Percentiles rank a stretch among this genome's conserved stretches.
Conservation (phyloP, 768 basidiomycete genomes). For the Lactarius akahatsu region DNA sequence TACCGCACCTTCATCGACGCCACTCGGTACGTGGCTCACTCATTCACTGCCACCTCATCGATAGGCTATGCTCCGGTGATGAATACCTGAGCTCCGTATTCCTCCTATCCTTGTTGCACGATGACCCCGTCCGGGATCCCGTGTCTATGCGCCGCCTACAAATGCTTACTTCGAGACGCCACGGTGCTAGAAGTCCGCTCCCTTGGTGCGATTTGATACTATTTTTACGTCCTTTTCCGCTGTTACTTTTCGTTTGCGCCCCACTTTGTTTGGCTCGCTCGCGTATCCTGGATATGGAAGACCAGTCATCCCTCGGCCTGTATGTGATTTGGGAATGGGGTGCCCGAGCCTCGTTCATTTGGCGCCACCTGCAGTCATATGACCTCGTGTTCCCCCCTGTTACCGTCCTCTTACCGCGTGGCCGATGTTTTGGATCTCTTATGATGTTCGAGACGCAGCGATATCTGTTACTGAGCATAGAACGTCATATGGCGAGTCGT, state of each 20-base stretch:
- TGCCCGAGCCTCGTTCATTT: background rate
- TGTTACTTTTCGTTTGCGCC: background rate
- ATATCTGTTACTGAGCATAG: slow-evolving; percentile 3
- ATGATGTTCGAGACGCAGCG: slow-evolving; percentile 21
- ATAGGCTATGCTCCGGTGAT: slow-evolving; percentile 10
- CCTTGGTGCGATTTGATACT: background rate
- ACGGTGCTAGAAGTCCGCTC: background rate
- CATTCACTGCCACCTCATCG: slow-evolving; percentile 23
- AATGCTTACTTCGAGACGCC: background rate
- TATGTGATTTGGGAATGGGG: slow-evolving; percentile 5
- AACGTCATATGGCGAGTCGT: slow-evolving; percentile 20
- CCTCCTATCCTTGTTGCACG: background rate
- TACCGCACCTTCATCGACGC: background rate
- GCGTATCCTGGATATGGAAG: background rate
- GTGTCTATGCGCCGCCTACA: background rate
- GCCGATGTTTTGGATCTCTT: slow-evolving; percentile 19
- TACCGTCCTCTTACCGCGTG: slow-evolving; percentile 18
- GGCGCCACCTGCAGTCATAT: slow-evolving; percentile 21
- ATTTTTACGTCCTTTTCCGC: slow-evolving; percentile 10
- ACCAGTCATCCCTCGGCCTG: background rate
- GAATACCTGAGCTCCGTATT: background rate
- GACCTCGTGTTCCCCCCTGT: slow-evolving; percentile 15
- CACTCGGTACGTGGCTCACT: slow-evolving; percentile 4
- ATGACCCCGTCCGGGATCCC: slow-evolving; percentile 3
- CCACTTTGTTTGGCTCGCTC: background rate